Evolutionary conservation across 441 rosid genomes (phyloP).

Genomic region (Eutrema salsugineum): DNA sequence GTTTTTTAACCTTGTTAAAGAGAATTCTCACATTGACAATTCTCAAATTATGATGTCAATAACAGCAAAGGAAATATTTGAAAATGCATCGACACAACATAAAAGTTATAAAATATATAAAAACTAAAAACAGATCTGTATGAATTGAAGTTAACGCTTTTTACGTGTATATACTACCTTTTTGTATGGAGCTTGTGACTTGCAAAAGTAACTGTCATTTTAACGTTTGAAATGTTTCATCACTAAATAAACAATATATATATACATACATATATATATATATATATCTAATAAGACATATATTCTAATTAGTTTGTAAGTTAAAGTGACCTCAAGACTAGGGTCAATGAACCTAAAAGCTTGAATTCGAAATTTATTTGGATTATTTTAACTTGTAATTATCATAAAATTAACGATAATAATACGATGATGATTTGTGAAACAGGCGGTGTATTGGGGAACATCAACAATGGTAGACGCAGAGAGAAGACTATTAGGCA

Average conservation of each 20-base stretch:
- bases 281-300: not conserved
- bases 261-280: no score
- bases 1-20: not conserved
- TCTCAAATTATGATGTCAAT: not conserved
- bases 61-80: not conserved
- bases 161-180: not conserved
- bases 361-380: not conserved
- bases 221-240: not conserved
- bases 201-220: not conserved
- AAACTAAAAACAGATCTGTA: no score
- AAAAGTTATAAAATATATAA: not conserved
- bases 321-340: not conserved
- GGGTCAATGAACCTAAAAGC: not conserved
- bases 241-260: no score
- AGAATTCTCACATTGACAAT: not conserved
- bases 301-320: not conserved
- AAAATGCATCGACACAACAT: no score
- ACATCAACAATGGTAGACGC: conserved; percentile 55
- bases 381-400: not conserved
- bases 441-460: conserved; percentile 59
- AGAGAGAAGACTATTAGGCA: conserved; percentile 51
- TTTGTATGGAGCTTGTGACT: not conserved
- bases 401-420: not conserved
- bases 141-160: not conserved
- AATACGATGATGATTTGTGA: not conserved